Evolutionary conservation across 2,329 filamentous ascomycete genomes (phyloP).

Genomic region (Decorospora gaudefroyi): DNA sequence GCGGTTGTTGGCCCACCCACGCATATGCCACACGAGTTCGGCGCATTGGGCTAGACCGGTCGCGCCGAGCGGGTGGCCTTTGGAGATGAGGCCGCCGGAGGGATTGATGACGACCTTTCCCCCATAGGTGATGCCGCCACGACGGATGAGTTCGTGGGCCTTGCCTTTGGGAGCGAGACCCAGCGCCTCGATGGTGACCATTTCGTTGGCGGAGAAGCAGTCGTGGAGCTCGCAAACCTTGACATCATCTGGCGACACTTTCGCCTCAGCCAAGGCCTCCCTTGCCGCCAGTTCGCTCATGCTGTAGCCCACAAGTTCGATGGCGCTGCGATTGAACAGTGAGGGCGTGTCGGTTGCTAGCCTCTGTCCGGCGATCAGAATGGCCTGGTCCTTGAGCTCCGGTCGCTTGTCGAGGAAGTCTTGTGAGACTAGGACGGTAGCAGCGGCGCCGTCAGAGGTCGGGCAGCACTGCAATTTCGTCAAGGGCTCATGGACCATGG

Average conservation of each 20-base stretch:
- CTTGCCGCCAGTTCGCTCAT: conserved; percentile 76
- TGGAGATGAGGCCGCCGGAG: conserved; percentile 91
- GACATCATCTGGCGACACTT: conserved; percentile 67
- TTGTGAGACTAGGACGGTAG: conserved; percentile 86
- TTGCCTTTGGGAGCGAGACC: conserved; percentile 77
- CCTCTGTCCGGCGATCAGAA: conserved; percentile 85
- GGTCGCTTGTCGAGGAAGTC: conserved; percentile 84
- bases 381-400: conserved; percentile 78
- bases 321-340: conserved; percentile 77
- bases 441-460: conserved; percentile 88
- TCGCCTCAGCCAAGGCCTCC: conserved; percentile 74
- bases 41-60: conserved; percentile 95
- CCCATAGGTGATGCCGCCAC: conserved; percentile 90
- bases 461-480: conserved; percentile 99
- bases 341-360: conserved; percentile 81
- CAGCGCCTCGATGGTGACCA: conserved; percentile 85
- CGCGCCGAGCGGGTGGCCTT: conserved; percentile 91
- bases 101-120: conserved; percentile 84
- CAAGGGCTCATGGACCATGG: conserved; percentile 81
- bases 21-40: conserved; percentile 91
- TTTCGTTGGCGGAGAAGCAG: conserved; percentile 95
- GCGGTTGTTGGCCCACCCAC: conserved; percentile 95
- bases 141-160: conserved; percentile 87
- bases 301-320: conserved; percentile 86
- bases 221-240: conserved; percentile 93